These are phyloP conservation scores for Aureobasidium musti DNA, from an alignment of 2,329 filamentous ascomycete species.

Conservation along the genomic window DNA sequence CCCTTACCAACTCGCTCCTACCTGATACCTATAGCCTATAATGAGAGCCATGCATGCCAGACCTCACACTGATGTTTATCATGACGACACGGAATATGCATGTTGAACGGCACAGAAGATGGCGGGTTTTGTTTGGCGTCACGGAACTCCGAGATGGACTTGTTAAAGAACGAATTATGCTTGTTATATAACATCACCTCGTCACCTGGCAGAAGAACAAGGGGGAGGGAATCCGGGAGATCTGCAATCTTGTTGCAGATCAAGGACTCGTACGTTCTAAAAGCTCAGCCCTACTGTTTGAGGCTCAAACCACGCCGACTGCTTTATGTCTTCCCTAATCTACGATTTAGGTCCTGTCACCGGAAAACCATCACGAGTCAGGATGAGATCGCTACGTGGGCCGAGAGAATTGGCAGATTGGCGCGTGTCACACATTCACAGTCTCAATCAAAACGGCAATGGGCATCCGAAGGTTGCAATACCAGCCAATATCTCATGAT, in stretches of 20 bases:
- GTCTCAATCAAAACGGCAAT: background rate
- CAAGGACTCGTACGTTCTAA: background rate
- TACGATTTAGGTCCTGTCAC: background rate
- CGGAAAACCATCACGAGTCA: background rate
- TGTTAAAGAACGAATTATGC: background rate
- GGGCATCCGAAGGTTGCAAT: background rate
- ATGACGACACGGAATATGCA: conserved; percentile 19
- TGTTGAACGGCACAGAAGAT: conserved; percentile 7
- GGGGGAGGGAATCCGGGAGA: no score
- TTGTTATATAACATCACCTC: background rate
- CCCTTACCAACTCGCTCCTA: background rate
- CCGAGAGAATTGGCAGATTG: conserved; percentile 10
- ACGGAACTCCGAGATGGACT: background rate
- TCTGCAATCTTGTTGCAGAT: background rate
- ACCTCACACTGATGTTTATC: conserved; percentile 6
- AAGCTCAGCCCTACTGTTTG: background rate
- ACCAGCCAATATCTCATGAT: background rate
- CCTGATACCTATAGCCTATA: conserved; percentile 8
- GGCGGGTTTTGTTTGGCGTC: conserved; percentile 13
- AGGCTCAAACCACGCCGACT: background rate
- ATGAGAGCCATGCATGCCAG: background rate
- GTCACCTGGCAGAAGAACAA: no score
- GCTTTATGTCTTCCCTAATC: background rate
- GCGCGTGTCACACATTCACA: background rate
- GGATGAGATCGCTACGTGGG: background rate